A percentile compares a stretch with the other conserved stretches of the same genome.
Evolutionary conservation across 75 land plant species (phyloP).

Genomic region (Pinus taeda): DNA sequence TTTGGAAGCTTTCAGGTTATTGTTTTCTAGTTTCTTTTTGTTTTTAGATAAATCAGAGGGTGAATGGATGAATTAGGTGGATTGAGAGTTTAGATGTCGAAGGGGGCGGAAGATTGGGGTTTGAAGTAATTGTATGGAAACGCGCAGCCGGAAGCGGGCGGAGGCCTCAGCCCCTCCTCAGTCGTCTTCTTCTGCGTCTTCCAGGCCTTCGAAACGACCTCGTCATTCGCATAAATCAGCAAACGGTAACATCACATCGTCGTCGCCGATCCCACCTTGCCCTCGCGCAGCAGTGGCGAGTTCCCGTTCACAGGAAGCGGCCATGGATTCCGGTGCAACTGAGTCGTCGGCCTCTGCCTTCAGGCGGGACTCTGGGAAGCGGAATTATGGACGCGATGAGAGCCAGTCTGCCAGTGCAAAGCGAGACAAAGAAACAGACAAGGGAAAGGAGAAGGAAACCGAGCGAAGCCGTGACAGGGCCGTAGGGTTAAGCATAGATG

Average conservation of each 20-base stretch:
- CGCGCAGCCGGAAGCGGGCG: constrained; percentile 99
- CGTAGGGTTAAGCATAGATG: constrained; percentile 28
- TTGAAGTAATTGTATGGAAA: constrained; percentile 80
- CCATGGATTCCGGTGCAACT: constrained; percentile 49
- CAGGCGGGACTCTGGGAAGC: constrained; percentile 19
- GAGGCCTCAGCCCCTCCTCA: constrained; percentile 92
- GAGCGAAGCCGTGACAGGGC: constrained; percentile 25
- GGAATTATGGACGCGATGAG: constrained; percentile 10
- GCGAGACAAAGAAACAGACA: constrained; percentile 62
- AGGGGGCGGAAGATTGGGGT: constrained; percentile 19
- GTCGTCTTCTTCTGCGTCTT: constrained; percentile 43
- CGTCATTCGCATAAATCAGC: constrained; percentile 28
- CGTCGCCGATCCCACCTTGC: background rate
- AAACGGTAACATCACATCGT: background rate
- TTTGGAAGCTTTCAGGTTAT: too few species aligned
- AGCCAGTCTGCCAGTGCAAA: constrained; percentile 34
- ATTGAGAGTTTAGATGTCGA: constrained; percentile 2
- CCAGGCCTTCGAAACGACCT: constrained; percentile 56
- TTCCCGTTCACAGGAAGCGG: constrained; percentile 8
- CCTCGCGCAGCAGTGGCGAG: background rate
- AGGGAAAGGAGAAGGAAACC: constrained; percentile 42
- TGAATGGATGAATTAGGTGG: constrained; percentile 6
- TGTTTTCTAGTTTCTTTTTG: background rate
- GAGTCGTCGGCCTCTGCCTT: constrained; percentile 52
- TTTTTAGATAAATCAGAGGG: background rate